phyloP scores from a whole-genome alignment of 1,284 basidiomycete genomes.

The Ganoderma resinaceum region DNA sequence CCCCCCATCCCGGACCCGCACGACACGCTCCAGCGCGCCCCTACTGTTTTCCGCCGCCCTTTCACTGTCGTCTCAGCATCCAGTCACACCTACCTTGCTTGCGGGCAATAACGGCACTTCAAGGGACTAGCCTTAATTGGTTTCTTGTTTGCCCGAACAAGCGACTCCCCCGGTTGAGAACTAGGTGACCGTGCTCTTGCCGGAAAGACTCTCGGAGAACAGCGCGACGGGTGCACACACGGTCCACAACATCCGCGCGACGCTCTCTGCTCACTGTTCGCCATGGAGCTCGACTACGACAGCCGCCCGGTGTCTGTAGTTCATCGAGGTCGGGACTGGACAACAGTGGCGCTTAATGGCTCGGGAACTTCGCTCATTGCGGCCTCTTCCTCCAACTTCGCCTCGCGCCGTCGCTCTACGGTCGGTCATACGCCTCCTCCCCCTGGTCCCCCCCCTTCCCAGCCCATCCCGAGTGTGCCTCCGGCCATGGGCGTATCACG shows the following conservation, averaged over 20 bases:
- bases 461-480: constrained; percentile 73
- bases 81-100: constrained; percentile 4
- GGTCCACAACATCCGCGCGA: constrained; percentile 6
- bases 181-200: constrained; percentile 24
- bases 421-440: constrained; percentile 69
- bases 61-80: constrained; percentile 4
- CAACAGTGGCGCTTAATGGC: constrained; percentile 40
- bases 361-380: constrained; percentile 40
- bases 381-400: constrained; percentile 44
- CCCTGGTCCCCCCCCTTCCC: constrained; percentile 74
- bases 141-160: constrained; percentile 35
- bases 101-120: constrained; percentile 23
- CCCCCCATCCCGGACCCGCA: constrained; percentile 26
- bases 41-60: constrained; percentile 15
- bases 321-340: constrained; percentile 57
- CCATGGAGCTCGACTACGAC: constrained; percentile 64
- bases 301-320: constrained; percentile 48
- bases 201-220: constrained; percentile 11
- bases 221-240: constrained; percentile 19
- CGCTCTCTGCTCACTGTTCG: constrained; percentile 13
- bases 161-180: constrained; percentile 27
- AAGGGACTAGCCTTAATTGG: constrained; percentile 32
- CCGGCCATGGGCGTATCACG: constrained; percentile 40
- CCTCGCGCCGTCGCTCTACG: constrained; percentile 67
- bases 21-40: constrained; percentile 13